These are phyloP conservation scores for Botrytis porri DNA, from an alignment of 2,329 filamentous ascomycete genomes.

Conservation along the genomic window DNA sequence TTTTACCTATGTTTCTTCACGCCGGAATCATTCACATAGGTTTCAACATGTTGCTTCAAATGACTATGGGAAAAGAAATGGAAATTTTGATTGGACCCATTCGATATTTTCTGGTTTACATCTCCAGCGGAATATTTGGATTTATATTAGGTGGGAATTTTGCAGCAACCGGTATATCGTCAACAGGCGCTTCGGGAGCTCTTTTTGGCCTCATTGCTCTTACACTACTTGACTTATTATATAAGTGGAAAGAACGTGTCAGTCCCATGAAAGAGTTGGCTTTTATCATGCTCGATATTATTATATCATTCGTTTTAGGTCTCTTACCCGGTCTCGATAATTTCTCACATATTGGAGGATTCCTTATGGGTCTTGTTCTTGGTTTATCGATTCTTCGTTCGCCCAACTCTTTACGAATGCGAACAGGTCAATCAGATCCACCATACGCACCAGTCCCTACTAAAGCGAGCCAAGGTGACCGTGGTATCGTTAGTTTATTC, in stretches of 20 bases:
- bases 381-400: slow-evolving; percentile 87
- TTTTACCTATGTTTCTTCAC: slow-evolving; percentile 91
- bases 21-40: slow-evolving; percentile 91
- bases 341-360: slow-evolving; percentile 95
- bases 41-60: slow-evolving; percentile 90
- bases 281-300: slow-evolving; percentile 80
- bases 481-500: slow-evolving; percentile 45
- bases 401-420: slow-evolving; percentile 72
- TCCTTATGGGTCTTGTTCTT: slow-evolving; percentile 84
- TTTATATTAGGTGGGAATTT: slow-evolving; percentile 95
- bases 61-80: slow-evolving; percentile 89
- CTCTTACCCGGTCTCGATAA: slow-evolving; percentile 92
- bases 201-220: slow-evolving; percentile 92
- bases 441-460: slow-evolving; percentile 67
- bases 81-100: slow-evolving; percentile 85
- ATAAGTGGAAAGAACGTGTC: slow-evolving; percentile 80
- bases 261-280: slow-evolving; percentile 79
- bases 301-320: slow-evolving; percentile 88
- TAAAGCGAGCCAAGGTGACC: slow-evolving; percentile 32
- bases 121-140: slow-evolving; percentile 89
- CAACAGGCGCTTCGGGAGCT: slow-evolving; percentile 83
- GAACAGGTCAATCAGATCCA: slow-evolving; percentile 65
- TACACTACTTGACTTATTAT: slow-evolving; percentile 82
- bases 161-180: slow-evolving; percentile 75
- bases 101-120: slow-evolving; percentile 85